phyloP scores from a whole-genome alignment of 2,329 filamentous ascomycete species.

The Trematosphaeria pertusa region DNA sequence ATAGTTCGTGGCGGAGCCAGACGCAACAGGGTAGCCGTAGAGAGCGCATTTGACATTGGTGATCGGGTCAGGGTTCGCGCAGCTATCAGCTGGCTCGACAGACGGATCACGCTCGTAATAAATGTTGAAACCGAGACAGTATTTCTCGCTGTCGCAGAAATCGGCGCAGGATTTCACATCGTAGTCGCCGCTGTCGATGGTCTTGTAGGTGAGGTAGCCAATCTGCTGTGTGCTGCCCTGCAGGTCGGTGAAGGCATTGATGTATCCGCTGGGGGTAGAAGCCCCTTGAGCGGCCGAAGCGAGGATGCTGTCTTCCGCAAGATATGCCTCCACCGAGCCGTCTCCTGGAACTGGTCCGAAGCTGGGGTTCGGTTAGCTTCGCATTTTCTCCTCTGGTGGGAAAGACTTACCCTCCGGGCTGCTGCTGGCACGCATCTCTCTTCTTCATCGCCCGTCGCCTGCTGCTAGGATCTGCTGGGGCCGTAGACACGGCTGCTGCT shows the following conservation, averaged over 20 bases:
- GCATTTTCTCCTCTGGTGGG: too few species aligned
- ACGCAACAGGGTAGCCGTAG: constrained; percentile 34
- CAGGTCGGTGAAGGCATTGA: constrained; percentile 22
- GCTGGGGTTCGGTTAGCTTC: constrained; percentile 6
- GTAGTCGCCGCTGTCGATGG: constrained; percentile 23
- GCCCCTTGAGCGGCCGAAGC: constrained; percentile 18
- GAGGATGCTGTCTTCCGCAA: constrained; percentile 6
- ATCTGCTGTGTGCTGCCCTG: constrained; percentile 28
- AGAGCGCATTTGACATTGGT: constrained; percentile 39
- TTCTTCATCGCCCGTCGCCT: constrained; percentile 16
- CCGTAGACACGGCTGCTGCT: constrained; percentile 14
- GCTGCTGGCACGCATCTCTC: constrained; percentile 18
- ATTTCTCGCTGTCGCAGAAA: constrained; percentile 32
- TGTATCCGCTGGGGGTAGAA: constrained; percentile 23
- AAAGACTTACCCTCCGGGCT: constrained; percentile 27
- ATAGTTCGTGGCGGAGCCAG: constrained; percentile 25
- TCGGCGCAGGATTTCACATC: constrained; percentile 21
- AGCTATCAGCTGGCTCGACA: constrained; percentile 18
- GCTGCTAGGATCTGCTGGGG: neutral
- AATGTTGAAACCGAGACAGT: constrained; percentile 39
- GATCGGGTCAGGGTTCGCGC: constrained; percentile 25
- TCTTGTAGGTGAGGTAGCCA: constrained; percentile 37
- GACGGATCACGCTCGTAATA: constrained; percentile 37
- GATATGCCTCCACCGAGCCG: constrained; percentile 21
- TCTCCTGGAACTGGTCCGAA: constrained; percentile 18